Evolutionary conservation across 345 rosid species (phyloP).

Genomic region (Acer campestre): DNA sequence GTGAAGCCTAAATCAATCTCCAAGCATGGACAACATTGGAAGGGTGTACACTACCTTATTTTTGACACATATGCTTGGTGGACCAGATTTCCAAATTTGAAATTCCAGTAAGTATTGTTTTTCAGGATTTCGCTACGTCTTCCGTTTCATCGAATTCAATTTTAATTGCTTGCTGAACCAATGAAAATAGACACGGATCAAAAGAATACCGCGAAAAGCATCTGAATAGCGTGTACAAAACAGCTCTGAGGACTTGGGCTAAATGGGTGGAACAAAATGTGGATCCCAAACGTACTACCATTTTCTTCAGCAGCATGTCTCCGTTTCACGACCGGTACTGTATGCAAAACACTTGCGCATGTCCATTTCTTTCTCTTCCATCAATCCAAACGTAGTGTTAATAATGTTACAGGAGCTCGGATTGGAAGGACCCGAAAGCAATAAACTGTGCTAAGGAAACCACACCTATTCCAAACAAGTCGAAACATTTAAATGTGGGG

Average conservation of each 20-base stretch:
- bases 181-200: slow-evolving; percentile 29
- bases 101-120: slow-evolving; percentile 45
- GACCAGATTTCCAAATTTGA: slow-evolving; percentile 45
- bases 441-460: slow-evolving; percentile 83
- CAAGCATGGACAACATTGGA: slow-evolving; percentile 58
- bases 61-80: slow-evolving; percentile 73
- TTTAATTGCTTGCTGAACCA: too few relatives aligned
- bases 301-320: slow-evolving; percentile 94
- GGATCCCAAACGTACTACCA: slow-evolving; percentile 68
- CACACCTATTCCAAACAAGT: slow-evolving; percentile 54
- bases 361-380: neutral
- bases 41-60: slow-evolving; percentile 46
- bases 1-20: slow-evolving; percentile 50
- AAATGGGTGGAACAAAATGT: slow-evolving; percentile 68
- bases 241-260: slow-evolving; percentile 62
- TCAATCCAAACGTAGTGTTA: too few relatives aligned
- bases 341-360: neutral
- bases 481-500: slow-evolving; percentile 59
- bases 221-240: slow-evolving; percentile 44
- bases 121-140: neutral
- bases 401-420: slow-evolving; percentile 61
- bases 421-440: slow-evolving; percentile 79
- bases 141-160: neutral
- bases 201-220: slow-evolving; percentile 58
- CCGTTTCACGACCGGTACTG: slow-evolving; percentile 77